Base-by-base conservation (phyloP, 2,329 filamentous ascomycete genomes). In the Trichoderma harzianum region DNA sequence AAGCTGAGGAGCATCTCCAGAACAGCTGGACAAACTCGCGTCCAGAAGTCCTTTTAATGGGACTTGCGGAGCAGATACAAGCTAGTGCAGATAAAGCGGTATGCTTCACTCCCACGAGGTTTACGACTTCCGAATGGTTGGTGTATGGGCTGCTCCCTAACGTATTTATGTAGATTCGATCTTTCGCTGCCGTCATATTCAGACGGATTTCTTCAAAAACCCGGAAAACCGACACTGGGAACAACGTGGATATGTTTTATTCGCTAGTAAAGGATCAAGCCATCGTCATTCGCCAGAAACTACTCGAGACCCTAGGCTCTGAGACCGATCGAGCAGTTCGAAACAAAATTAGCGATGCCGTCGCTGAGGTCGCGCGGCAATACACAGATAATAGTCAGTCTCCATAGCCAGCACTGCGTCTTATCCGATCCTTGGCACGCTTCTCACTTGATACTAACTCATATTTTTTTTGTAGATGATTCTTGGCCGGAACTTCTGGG, bases 321-420 rank as follows among this genome's bases (percentile, higher is more conserved):
- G 96, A 98, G 83, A 85, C 88, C 26, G 89, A 92, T 74, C 88
- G 90, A 73, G 86, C 89, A 51, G 93, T 97, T 61, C 89, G 96
- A 78, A 96, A 97, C 84, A 99, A 99, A 83, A 93, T 98, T 79
- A 96, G 95, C 77, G 96, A 99, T 83, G 94, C 95, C n/a, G 93
- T 98, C 74, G 96, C 96, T 28, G 96, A 99, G 83, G 87, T 99
- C 73, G 96, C 95, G 58, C 90, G 96, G 78, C 94, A 99, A 84
- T 98, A 98, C 83, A 92, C 93, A 58, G 96, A 98, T 78, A 94
- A 92, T 78, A 91, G 94, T 97, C 87, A 81, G 91, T 47, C 32
- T 65, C 51, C 58, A 32, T 14, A 18, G 24, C 18, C 28, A 34
- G n/a, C 57, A 58, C 32, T 28, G 24, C 60, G 28, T 61, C 39